phyloP scores from a whole-genome alignment of 805 yeast genomes.

The Metschnikowia reukaufii region DNA sequence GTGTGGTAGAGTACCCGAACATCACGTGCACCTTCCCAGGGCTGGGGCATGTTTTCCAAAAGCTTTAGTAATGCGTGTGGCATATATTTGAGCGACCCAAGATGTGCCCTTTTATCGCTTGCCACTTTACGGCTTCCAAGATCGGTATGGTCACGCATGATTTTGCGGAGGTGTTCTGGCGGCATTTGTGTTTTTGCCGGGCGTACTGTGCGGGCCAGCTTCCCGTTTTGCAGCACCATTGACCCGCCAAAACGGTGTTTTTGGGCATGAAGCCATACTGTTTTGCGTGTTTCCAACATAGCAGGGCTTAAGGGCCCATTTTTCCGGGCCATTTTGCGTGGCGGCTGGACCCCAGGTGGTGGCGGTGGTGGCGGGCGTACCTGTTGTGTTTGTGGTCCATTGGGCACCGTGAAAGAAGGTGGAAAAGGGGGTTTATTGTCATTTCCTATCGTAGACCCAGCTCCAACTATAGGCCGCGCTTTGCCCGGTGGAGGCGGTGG shows the following conservation, averaged over 20 bases:
- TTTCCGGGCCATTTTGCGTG: conserved; percentile 10
- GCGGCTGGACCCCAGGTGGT: conserved; percentile 24
- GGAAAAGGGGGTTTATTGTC: conserved; percentile 22
- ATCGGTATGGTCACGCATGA: conserved; percentile 81
- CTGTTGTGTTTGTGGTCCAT: conserved; percentile 1
- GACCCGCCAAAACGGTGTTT: conserved; percentile 48
- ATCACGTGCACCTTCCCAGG: conserved; percentile 89
- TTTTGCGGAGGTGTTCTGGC: conserved; percentile 86
- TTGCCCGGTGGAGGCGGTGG: conserved; percentile 8
- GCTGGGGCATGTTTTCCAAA: conserved; percentile 96
- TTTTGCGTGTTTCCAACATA: conserved; percentile 45
- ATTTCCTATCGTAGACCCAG: background rate
- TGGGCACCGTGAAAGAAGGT: background rate
- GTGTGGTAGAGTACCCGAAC: conserved; percentile 87
- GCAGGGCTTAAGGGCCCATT: background rate
- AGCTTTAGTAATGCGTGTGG: conserved; percentile 93
- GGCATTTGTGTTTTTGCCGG: conserved; percentile 81
- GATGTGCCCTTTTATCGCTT: conserved; percentile 79
- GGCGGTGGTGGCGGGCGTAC: conserved; percentile 36
- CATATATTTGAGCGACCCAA: conserved; percentile 90
- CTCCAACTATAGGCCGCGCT: no score
- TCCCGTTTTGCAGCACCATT: conserved; percentile 16
- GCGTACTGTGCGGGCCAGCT: conserved; percentile 49
- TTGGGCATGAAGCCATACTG: conserved; percentile 64
- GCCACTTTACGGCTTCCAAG: conserved; percentile 76